A percentile compares a stretch with the other conserved stretches of the same genome.
Evolutionary conservation across 352 stramenopile genomes (phyloP).

Genomic region (Pilasporangium apinafurcum): DNA sequence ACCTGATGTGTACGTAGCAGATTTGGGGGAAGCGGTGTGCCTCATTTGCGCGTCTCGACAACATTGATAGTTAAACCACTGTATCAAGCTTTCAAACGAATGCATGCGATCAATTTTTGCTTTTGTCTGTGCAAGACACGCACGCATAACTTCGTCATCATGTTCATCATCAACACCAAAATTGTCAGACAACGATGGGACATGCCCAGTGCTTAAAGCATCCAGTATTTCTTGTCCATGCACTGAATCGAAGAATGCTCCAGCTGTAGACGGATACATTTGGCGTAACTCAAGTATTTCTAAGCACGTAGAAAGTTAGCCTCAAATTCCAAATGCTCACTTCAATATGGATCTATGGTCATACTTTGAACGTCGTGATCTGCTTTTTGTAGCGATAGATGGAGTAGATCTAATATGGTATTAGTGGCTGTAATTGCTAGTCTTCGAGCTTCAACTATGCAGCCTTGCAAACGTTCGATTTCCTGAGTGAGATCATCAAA

Average conservation of each 20-base stretch:
- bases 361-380: conserved; percentile 52
- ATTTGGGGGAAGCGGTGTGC: conserved; percentile 3
- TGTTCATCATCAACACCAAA: conserved; percentile 30
- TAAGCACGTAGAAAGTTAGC: too few relatives aligned
- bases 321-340: too few relatives aligned
- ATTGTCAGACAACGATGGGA: conserved; percentile 34
- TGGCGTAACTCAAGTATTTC: conserved; percentile 50
- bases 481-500: conserved; percentile 19
- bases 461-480: conserved; percentile 56
- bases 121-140: conserved; percentile 19
- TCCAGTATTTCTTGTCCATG: conserved; percentile 54
- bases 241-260: conserved; percentile 45
- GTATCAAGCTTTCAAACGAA: conserved; percentile 51
- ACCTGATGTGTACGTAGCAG: not conserved
- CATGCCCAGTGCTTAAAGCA: conserved; percentile 43
- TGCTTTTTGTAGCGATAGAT: conserved; percentile 47
- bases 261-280: conserved; percentile 55
- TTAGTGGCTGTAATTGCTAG: conserved; percentile 56
- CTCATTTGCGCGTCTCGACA: conserved; percentile 30
- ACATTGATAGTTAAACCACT: conserved; percentile 69
- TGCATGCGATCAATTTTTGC: conserved; percentile 32
- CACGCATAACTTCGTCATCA: conserved; percentile 27
- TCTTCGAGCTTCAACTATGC: conserved; percentile 39
- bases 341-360: too few relatives aligned
- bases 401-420: conserved; percentile 50